Evolutionary conservation across 1,139 yeast species (phyloP).

Genomic region (Pichia sp.): DNA sequence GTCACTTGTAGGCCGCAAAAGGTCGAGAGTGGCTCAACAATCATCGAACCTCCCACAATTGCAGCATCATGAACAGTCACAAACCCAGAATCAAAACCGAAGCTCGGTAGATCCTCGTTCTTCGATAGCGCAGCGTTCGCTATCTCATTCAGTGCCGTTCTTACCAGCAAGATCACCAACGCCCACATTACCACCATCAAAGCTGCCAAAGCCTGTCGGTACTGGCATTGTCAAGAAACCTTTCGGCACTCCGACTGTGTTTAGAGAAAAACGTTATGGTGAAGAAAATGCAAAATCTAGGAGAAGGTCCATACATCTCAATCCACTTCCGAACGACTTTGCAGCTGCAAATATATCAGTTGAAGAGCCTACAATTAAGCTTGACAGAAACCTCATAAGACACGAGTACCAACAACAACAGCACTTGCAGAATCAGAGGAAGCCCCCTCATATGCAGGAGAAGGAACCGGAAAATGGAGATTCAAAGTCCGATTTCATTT

Average conservation of each 20-base stretch:
- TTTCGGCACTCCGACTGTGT: slow-evolving; percentile 2
- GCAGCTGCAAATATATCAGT: slow-evolving; percentile 8
- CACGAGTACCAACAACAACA: neutral
- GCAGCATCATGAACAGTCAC: no score
- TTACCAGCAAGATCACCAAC: neutral
- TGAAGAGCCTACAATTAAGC: slow-evolving; percentile 24
- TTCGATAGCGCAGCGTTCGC: no score
- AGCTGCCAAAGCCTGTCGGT: neutral
- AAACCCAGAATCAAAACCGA: no score
- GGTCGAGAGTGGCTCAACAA: no score
- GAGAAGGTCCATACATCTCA: no score
- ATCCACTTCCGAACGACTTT: slow-evolving; percentile 10
- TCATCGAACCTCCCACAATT: no score
- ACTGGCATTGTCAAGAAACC: neutral
- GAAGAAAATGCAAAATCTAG: neutral
- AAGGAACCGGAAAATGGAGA: neutral
- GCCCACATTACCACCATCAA: neutral
- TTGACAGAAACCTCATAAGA: slow-evolving; percentile 15
- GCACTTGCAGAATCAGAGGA: no score
- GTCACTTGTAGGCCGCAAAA: neutral
- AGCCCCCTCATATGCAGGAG: no score
- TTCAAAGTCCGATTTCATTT: neutral
- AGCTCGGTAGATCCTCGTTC: no score
- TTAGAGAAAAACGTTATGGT: neutral
- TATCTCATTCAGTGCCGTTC: no score